Percentiles rank a stretch among this genome's conserved stretches.
Conservation (phyloP, 352 stramenopile species). For the Globisporangium sylvaticum region DNA sequence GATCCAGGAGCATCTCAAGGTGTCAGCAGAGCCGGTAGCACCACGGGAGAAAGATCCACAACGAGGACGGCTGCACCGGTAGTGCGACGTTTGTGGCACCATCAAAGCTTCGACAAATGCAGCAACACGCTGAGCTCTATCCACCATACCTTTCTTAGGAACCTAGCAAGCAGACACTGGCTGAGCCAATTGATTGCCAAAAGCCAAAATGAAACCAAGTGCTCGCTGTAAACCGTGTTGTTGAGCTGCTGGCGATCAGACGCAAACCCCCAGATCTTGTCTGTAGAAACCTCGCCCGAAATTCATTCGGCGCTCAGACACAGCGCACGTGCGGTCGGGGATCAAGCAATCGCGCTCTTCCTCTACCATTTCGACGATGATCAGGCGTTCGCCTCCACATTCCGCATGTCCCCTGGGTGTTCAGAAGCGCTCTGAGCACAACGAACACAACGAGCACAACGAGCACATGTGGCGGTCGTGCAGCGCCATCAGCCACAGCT, state of each 20-base stretch:
- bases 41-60: background rate
- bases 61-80: background rate
- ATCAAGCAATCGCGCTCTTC: background rate
- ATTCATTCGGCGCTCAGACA: background rate
- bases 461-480: background rate
- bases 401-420: background rate
- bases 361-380: background rate
- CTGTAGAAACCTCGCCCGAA: background rate
- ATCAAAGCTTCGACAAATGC: too few species aligned
- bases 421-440: background rate
- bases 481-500: background rate
- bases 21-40: background rate
- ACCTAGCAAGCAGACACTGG: background rate
- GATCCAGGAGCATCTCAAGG: slow-evolving; percentile 23
- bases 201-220: too few species aligned
- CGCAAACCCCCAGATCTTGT: background rate
- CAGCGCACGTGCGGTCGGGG: background rate
- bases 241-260: background rate
- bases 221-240: background rate
- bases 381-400: background rate
- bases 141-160: background rate
- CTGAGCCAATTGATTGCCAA: background rate
- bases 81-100: background rate
- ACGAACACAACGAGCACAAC: background rate
- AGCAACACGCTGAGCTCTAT: background rate